phyloP scores from a whole-genome alignment of 2,329 filamentous ascomycete genomes.

The Capronia epimyces region DNA sequence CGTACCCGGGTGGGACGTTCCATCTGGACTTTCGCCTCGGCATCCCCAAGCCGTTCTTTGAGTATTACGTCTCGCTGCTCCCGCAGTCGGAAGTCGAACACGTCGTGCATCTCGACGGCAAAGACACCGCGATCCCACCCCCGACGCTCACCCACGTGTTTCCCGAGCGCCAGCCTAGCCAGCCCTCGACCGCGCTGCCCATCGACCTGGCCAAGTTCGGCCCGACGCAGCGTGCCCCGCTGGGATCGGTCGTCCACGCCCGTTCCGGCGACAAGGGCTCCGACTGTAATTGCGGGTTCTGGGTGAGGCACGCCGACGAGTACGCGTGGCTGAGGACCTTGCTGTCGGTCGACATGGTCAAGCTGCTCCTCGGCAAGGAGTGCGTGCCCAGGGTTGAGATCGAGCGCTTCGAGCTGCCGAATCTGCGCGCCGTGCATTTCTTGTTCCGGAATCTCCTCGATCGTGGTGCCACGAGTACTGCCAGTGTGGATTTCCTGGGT shows the following conservation, averaged over 20 bases:
- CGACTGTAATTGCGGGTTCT: conserved; percentile 38
- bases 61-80: conserved; percentile 32
- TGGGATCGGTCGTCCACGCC: conserved; percentile 35
- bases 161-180: conserved; percentile 28
- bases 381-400: conserved; percentile 33
- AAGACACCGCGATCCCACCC: conserved; percentile 27
- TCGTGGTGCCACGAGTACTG: conserved; percentile 35
- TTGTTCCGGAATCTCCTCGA: conserved; percentile 38
- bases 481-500: conserved; percentile 37
- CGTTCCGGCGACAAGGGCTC: conserved; percentile 36
- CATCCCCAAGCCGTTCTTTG: conserved; percentile 35
- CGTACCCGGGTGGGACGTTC: conserved; percentile 38
- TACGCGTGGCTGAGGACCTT: conserved; percentile 32
- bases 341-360: conserved; percentile 25
- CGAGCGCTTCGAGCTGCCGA: conserved; percentile 46
- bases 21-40: conserved; percentile 34
- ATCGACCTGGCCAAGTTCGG: conserved; percentile 29
- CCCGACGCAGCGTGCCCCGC: conserved; percentile 29
- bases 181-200: conserved; percentile 24
- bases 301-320: conserved; percentile 32
- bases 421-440: conserved; percentile 39
- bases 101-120: conserved; percentile 29
- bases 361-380: conserved; percentile 37
- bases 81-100: conserved; percentile 31
- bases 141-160: conserved; percentile 28